Percentiles rank a stretch among this genome's conserved stretches.
Evolutionary conservation across 768 basidiomycete species (phyloP).

Genomic region (Tulasnella sp.): DNA sequence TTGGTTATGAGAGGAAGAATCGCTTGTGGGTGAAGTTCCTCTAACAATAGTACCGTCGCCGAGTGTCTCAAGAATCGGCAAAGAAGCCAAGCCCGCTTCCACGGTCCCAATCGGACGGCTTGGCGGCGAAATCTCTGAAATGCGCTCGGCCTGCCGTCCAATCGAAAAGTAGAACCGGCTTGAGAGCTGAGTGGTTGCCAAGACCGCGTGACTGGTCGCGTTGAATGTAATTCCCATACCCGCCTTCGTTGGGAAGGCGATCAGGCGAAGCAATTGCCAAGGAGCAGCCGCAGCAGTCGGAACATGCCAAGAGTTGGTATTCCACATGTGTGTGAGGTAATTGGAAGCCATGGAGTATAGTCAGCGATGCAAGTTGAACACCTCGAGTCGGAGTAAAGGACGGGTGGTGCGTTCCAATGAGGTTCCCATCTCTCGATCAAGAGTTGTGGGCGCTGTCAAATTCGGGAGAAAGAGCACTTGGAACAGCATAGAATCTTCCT

Average conservation of each 20-base stretch:
- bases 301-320: not conserved
- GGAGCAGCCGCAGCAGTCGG: conserved; percentile 3
- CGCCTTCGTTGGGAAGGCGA: not conserved
- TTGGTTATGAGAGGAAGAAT: not conserved
- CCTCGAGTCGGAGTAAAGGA: not conserved
- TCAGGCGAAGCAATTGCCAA: not conserved
- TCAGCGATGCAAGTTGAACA: not conserved
- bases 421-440: not conserved
- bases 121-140: conserved; percentile 10
- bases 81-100: not conserved
- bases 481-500: not conserved
- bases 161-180: not conserved
- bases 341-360: not conserved
- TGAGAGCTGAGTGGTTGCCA: not conserved
- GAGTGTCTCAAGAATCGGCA: not conserved
- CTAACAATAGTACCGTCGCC: not conserved
- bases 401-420: not conserved
- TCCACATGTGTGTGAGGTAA: not conserved
- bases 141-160: not conserved
- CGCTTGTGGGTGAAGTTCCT: not conserved
- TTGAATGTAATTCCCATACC: not conserved
- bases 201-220: not conserved
- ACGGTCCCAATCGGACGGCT: conserved; percentile 8
- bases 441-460: not conserved
- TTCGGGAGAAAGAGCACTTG: not conserved